These are phyloP conservation scores for Geotrichum australiense DNA, from an alignment of 1,139 yeast species.

Conservation along the genomic window DNA sequence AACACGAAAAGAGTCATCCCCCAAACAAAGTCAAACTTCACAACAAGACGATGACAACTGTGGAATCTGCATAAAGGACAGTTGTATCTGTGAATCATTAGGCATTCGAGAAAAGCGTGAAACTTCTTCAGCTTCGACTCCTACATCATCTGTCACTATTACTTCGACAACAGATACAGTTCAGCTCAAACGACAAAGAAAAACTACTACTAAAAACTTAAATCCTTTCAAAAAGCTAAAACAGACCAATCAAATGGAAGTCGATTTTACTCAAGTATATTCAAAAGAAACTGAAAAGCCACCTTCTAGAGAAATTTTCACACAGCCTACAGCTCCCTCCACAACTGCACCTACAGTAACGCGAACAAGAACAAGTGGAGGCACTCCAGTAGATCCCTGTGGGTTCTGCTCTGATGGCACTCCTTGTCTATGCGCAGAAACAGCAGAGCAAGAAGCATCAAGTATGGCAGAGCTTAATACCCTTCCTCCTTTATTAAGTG, in stretches of 20 bases:
- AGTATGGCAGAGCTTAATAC: conserved; percentile 17
- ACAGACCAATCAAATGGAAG: conserved; percentile 23
- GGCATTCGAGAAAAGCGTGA: conserved; percentile 33
- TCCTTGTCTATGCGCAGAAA: conserved; percentile 84
- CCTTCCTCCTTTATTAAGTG: conserved; percentile 11
- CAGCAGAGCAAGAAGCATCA: conserved; percentile 20
- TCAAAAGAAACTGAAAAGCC: conserved; percentile 12
- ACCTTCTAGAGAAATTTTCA: neutral
- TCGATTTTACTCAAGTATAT: conserved; percentile 30
- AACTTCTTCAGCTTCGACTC: conserved; percentile 1
- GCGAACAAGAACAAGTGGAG: conserved; percentile 14
- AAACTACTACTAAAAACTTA: conserved; percentile 3
- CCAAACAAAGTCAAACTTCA: conserved; percentile 10
- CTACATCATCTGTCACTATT: conserved; percentile 1
- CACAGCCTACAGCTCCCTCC: too few species aligned
- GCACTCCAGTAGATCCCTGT: conserved; percentile 61
- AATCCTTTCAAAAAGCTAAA: conserved; percentile 9
- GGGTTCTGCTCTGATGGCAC: conserved; percentile 92
- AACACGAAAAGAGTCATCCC: conserved; percentile 7
- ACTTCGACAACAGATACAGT: conserved; percentile 9
- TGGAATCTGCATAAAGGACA: conserved; percentile 62
- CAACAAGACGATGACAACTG: conserved; percentile 40
- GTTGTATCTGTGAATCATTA: conserved; percentile 61
- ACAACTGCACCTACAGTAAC: conserved; percentile 1
- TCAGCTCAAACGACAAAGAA: conserved; percentile 13